Percentiles rank a stretch among this genome's conserved stretches.
Evolutionary conservation across 148 eudicot genomes (phyloP).

Genomic region (Chenopodium formosanum): DNA sequence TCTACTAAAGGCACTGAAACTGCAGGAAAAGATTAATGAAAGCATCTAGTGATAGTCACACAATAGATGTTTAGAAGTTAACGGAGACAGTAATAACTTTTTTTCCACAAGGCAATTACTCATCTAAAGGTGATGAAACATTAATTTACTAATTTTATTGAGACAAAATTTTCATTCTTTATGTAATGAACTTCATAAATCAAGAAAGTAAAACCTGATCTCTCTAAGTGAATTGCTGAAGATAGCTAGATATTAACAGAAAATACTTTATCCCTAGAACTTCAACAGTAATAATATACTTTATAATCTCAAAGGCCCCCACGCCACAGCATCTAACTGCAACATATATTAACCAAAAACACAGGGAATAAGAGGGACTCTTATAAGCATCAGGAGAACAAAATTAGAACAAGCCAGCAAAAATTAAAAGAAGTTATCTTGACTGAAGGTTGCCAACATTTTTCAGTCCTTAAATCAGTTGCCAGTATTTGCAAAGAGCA

Average conservation of each 20-base stretch:
- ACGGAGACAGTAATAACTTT: too few relatives aligned
- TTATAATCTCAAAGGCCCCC: neutral
- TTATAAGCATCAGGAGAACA: neutral
- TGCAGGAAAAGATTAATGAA: too few relatives aligned
- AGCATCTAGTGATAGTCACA: too few relatives aligned
- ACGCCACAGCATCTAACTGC: neutral
- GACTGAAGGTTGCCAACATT: neutral
- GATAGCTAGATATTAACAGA: neutral
- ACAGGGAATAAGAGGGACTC: neutral
- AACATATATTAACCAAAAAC: neutral
- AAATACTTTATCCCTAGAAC: neutral
- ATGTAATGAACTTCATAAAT: neutral
- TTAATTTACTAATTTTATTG: too few relatives aligned
- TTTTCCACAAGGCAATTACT: too few relatives aligned
- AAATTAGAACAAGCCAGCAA: neutral
- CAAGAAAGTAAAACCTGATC: neutral
- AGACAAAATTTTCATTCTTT: neutral
- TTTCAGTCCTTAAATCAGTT: too few relatives aligned
- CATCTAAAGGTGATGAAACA: neutral
- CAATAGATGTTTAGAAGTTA: too few relatives aligned
- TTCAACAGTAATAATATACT: neutral
- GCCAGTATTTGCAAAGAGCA: too few relatives aligned
- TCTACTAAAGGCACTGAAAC: too few relatives aligned
- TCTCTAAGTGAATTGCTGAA: neutral
- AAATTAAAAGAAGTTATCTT: neutral